These are phyloP conservation scores for Termitomyces sp. DNA, from an alignment of 768 basidiomycete species.

Conservation along the genomic window DNA sequence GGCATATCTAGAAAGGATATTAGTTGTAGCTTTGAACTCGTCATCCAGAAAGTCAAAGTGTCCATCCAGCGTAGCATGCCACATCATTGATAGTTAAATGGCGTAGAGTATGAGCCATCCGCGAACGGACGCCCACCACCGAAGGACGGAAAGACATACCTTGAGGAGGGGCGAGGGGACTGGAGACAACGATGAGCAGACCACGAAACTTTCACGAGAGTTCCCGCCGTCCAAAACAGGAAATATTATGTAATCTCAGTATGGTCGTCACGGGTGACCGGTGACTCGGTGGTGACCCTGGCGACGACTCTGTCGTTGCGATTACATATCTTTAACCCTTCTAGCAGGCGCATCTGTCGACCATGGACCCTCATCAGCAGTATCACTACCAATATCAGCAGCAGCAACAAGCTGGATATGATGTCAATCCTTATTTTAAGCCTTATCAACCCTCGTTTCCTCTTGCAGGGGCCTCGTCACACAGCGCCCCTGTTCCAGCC, in stretches of 20 bases:
- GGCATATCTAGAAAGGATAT: slow-evolving; percentile 56
- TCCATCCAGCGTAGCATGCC: slow-evolving; percentile 24
- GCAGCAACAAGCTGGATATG: slow-evolving; percentile 47
- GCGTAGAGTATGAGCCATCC: background rate
- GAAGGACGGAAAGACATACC: slow-evolving; percentile 25
- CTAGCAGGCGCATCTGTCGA: slow-evolving; percentile 10
- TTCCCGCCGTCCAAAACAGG: slow-evolving; percentile 7
- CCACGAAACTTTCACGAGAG: slow-evolving; percentile 5
- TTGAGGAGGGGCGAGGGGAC: slow-evolving; percentile 30
- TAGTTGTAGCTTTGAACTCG: slow-evolving; percentile 9
- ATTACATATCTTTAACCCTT: background rate
- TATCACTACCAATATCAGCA: slow-evolving; percentile 47
- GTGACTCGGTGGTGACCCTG: no score
- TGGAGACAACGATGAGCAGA: slow-evolving; percentile 22
- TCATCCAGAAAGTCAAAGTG: slow-evolving; percentile 25
- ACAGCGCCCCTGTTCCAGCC: slow-evolving; percentile 75
- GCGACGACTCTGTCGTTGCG: background rate
- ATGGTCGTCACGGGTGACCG: background rate
- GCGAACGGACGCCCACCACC: background rate
- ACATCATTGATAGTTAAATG: background rate
- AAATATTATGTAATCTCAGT: slow-evolving; percentile 23
- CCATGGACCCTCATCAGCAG: slow-evolving; percentile 41
- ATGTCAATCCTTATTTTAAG: slow-evolving; percentile 79
- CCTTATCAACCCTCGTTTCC: slow-evolving; percentile 73
- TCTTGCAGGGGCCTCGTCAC: slow-evolving; percentile 57